These are phyloP conservation scores for Ulota crispa DNA, from an alignment of 225 moss, liverwort and hornwort species.

Conservation along the genomic window DNA sequence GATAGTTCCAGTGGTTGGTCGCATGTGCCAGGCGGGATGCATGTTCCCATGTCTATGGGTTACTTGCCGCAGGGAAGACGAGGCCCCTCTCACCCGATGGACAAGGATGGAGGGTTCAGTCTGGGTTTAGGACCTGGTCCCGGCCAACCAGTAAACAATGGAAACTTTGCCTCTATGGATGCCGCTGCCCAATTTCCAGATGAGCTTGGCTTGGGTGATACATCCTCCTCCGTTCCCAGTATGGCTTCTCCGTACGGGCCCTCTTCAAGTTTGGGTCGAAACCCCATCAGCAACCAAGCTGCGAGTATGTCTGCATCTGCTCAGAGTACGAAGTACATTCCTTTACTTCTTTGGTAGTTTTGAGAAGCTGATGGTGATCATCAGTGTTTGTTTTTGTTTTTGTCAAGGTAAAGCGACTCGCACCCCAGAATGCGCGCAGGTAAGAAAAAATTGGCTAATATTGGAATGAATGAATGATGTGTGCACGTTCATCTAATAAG, in stretches of 20 bases:
- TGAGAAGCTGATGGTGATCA: slow-evolving; percentile 8
- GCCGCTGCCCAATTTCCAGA: slow-evolving; percentile 99
- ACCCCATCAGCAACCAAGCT: slow-evolving; percentile 50
- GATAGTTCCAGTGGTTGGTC: slow-evolving; percentile 89
- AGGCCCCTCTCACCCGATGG: slow-evolving; percentile 71
- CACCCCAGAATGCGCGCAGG: no score
- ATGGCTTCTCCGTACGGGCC: slow-evolving; percentile 62
- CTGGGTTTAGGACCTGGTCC: slow-evolving; percentile 60
- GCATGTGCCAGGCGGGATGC: slow-evolving; percentile 81
- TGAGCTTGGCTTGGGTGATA: slow-evolving; percentile 96
- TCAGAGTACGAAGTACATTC: slow-evolving; percentile 37
- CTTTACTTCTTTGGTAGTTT: not conserved
- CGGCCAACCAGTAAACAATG: slow-evolving; percentile 50
- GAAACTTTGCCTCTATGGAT: slow-evolving; percentile 76
- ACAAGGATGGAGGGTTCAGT: slow-evolving; percentile 76
- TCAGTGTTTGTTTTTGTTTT: no score
- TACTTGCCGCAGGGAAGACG: slow-evolving; percentile 90
- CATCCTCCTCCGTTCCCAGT: slow-evolving; percentile 75
- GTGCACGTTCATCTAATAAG: no score
- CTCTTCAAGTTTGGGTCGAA: slow-evolving; percentile 69
- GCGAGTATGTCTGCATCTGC: slow-evolving; percentile 45
- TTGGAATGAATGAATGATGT: no score
- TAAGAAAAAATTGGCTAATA: no score
- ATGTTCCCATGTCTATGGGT: slow-evolving; percentile 81
- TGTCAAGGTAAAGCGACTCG: no score